phyloP scores from a whole-genome alignment of 1,284 basidiomycete species.

The Sporisorium sorghi region DNA sequence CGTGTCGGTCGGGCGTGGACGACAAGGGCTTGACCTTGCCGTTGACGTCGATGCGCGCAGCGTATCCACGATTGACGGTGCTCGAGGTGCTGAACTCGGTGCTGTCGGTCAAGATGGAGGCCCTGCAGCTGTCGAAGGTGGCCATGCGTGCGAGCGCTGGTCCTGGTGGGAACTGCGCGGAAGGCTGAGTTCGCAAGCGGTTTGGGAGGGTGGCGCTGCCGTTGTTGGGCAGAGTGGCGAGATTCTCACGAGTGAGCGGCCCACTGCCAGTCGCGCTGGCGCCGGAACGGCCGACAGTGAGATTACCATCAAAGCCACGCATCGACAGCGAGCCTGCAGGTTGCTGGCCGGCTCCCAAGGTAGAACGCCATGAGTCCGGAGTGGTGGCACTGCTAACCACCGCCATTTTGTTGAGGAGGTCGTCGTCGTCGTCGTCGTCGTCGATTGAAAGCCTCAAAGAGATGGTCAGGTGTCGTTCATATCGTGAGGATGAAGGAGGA shows the following conservation, averaged over 20 bases:
- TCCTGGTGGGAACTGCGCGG: constrained; percentile 8
- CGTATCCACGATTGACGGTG: constrained; percentile 51
- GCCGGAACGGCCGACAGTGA: constrained; percentile 19
- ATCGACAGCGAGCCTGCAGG: constrained; percentile 10
- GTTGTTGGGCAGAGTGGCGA: constrained; percentile 25
- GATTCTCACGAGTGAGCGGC: constrained; percentile 35
- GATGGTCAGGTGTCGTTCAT: constrained; percentile 14
- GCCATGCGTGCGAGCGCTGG: constrained; percentile 26
- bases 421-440: constrained; percentile 4
- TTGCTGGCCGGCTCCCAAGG: not conserved
- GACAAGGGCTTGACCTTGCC: constrained; percentile 49
- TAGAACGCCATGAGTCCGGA: constrained; percentile 17
- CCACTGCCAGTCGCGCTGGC: constrained; percentile 7
- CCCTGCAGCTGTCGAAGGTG: constrained; percentile 43
- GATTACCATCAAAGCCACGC: constrained; percentile 4
- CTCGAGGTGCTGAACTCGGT: constrained; percentile 54
- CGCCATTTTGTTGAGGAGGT: constrained; percentile 17
- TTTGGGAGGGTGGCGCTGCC: constrained; percentile 18
- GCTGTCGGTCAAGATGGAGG: constrained; percentile 44
- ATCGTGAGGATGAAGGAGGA: not conserved
- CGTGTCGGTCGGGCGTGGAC: constrained; percentile 27
- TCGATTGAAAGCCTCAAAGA: constrained; percentile 10
- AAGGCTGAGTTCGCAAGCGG: constrained; percentile 19
- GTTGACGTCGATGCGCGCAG: constrained; percentile 50
- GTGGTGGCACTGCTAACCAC: constrained; percentile 24